Evolutionary conservation across 208 protist genomes (phyloP), one percentile per base, ranked within the genome.

Genomic region (Trypanosoma conorhini): DNA sequence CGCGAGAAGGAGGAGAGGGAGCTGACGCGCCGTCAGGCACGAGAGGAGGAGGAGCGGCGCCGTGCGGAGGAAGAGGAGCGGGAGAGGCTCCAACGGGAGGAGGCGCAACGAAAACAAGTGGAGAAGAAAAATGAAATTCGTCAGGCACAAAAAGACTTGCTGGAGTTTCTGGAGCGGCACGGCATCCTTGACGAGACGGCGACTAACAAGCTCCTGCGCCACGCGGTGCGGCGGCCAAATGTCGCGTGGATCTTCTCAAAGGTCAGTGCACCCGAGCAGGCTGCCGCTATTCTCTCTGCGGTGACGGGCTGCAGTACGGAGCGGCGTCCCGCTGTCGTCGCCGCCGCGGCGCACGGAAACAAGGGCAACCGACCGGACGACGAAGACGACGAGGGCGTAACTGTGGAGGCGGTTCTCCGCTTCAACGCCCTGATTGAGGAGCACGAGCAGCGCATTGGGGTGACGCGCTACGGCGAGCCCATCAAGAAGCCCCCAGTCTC

Each of bases 391-490:
- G 68, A 70, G 30, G 51, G 50, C 15, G n/a, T 54, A 33, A 66
- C 66, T 28, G 83, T 90, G 31, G 85, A 88, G 58, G 82, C 79
- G 15, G 91, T 96, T 24, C 28, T 86, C 46, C 71, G 73, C 38
- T 95, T 97, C 74, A 94, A 97, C 73, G 63, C 56, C 12, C 38
- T 87, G 12, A 26, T 97, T 26, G 66, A 72, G 21, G 79, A 82
- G 33, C 80, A 81, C 64, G 89, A 97, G 69, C 66, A 77, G 67
- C 80, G 81, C 46, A 65, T 88, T 51, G 88, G 92, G 52, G 21
- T 89, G 42, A 91, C 78, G 61, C 88, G 92, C 62, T 96, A 94
- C 71, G 92, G 92, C 48, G 87, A 96, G 74, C 58, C 89, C 0
- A 62, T 96, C 59, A 95, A 96, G 67, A 91, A 88, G 66, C 24